These are phyloP conservation scores for Colletotrichum somersetense DNA, from an alignment of 2,329 filamentous ascomycete genomes.

Conservation along the genomic window DNA sequence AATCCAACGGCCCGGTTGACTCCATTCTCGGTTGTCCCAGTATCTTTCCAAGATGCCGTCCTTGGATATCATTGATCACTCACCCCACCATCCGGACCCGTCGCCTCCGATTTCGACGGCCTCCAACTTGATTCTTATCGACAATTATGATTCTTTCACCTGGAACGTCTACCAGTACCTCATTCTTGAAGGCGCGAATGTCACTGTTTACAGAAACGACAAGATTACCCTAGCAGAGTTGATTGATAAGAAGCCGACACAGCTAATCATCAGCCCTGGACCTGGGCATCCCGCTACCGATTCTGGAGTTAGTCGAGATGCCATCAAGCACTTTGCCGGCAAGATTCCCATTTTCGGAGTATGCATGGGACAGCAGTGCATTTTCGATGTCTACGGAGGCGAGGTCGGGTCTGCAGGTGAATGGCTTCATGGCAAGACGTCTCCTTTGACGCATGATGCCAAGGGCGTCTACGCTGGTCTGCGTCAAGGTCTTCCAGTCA, in stretches of 20 bases:
- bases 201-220: constrained; percentile 93
- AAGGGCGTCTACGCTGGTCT: constrained; percentile 94
- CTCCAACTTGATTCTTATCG: constrained; percentile 92
- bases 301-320: constrained; percentile 92
- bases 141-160: constrained; percentile 99
- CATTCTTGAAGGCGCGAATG: constrained; percentile 91
- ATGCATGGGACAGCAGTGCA: constrained; percentile 99
- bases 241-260: constrained; percentile 86
- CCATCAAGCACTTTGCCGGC: constrained; percentile 90
- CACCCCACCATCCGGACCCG: constrained; percentile 84
- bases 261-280: constrained; percentile 94
- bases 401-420: constrained; percentile 93
- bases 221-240: constrained; percentile 88
- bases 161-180: constrained; percentile 99
- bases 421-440: constrained; percentile 97
- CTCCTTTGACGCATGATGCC: constrained; percentile 86
- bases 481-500: constrained; percentile 85
- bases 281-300: constrained; percentile 93
- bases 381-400: constrained; percentile 93
- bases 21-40: neutral
- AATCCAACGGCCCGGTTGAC: constrained; percentile 1
- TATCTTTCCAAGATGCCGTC: constrained; percentile 59
- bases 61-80: constrained; percentile 77
- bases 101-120: constrained; percentile 81
- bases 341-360: constrained; percentile 98